Conservation (phyloP, 2,329 filamentous ascomycete genomes). For the Ophiostoma fasciatum region DNA sequence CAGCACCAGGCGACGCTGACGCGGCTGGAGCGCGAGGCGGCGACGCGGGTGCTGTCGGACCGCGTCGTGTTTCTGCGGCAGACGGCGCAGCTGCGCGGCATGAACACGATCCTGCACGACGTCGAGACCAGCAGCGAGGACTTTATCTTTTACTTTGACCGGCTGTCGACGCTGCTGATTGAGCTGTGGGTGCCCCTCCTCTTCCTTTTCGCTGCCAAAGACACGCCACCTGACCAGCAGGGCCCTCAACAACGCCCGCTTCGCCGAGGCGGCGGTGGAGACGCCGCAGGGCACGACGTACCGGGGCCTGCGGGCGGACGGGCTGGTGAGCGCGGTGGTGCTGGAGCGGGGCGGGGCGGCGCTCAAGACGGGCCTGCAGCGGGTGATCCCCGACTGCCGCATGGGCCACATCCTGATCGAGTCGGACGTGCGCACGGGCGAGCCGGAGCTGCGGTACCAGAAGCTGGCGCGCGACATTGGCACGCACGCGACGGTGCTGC, state of each 20-base stretch:
- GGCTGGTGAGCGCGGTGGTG: slow-evolving; percentile 71
- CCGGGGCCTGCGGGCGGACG: slow-evolving; percentile 52
- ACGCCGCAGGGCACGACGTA: slow-evolving; percentile 62
- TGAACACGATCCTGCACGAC: slow-evolving; percentile 82
- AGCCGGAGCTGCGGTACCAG: slow-evolving; percentile 85
- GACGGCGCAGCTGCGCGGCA: slow-evolving; percentile 68
- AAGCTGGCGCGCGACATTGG: slow-evolving; percentile 62
- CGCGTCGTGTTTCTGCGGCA: slow-evolving; percentile 62
- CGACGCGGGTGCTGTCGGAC: slow-evolving; percentile 56
- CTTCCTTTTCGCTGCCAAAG: not conserved
- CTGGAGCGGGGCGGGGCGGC: slow-evolving; percentile 79
- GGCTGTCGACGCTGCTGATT: slow-evolving; percentile 69
- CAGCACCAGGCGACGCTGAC: slow-evolving; percentile 68
- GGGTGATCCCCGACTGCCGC: slow-evolving; percentile 84
- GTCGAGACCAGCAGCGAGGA: slow-evolving; percentile 69
- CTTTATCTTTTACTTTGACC: slow-evolving; percentile 96
- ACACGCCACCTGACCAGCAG: slow-evolving; percentile 29
- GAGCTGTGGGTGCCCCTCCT: slow-evolving; percentile 40
- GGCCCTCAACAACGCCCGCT: slow-evolving; percentile 63
- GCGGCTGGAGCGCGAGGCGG: slow-evolving; percentile 56
- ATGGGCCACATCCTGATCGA: slow-evolving; percentile 85
- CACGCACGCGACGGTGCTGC: slow-evolving; percentile 57
- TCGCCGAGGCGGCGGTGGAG: slow-evolving; percentile 44
- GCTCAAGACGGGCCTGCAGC: slow-evolving; percentile 73
- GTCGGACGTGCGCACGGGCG: slow-evolving; percentile 68